phyloP scores from a whole-genome alignment of 2,329 filamentous ascomycete genomes.

The Xylogone sp. region DNA sequence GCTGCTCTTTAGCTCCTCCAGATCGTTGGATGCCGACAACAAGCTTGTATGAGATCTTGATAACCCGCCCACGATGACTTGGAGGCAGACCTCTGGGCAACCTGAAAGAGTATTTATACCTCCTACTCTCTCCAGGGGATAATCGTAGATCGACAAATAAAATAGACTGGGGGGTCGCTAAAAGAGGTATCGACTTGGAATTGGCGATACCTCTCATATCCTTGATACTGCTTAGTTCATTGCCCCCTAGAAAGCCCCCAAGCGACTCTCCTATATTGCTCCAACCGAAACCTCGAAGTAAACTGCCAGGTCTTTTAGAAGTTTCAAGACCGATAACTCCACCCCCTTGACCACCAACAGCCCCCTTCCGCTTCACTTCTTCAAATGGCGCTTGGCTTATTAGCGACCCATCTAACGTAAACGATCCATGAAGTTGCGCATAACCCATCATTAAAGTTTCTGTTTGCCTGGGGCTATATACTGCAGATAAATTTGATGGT shows the following conservation, averaged over 20 bases:
- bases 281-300: constrained; percentile 85
- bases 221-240: constrained; percentile 87
- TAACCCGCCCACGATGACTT: constrained; percentile 83
- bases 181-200: constrained; percentile 80
- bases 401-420: constrained; percentile 85
- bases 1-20: constrained; percentile 72
- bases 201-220: constrained; percentile 89
- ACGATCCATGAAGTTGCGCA: constrained; percentile 88
- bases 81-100: constrained; percentile 88
- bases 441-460: constrained; percentile 98
- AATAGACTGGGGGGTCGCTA: constrained; percentile 95
- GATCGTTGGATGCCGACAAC: constrained; percentile 88
- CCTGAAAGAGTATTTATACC: constrained; percentile 82
- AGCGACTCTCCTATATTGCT: constrained; percentile 83
- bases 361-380: constrained; percentile 90
- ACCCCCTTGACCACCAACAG: constrained; percentile 81
- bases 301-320: constrained; percentile 69
- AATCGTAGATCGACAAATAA: constrained; percentile 91
- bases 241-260: constrained; percentile 79
- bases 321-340: constrained; percentile 78
- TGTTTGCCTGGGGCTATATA: constrained; percentile 44
- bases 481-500: constrained; percentile 38
- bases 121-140: constrained; percentile 81
- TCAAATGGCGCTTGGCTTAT: constrained; percentile 89
- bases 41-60: constrained; percentile 89